phyloP scores from a whole-genome alignment of 2,329 filamentous ascomycete genomes.

The Fusarium sp. region DNA sequence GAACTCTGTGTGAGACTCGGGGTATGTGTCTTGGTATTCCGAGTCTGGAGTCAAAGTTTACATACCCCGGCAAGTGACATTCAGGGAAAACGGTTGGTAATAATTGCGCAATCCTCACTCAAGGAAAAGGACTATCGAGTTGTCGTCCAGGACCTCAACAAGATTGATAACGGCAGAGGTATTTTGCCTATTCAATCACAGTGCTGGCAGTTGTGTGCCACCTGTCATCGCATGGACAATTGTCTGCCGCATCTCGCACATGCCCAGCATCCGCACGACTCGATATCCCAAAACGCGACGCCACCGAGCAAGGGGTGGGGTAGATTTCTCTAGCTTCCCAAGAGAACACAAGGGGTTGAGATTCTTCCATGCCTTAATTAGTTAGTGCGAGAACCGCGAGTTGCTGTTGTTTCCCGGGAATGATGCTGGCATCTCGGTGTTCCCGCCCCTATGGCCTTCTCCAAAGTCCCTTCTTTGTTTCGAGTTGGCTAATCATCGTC shows the following conservation, averaged over 20 bases:
- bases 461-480: conserved; percentile 40
- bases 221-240: conserved; percentile 23
- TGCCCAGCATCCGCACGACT: conserved; percentile 27
- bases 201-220: conserved; percentile 38
- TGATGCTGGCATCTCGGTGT: conserved; percentile 46
- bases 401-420: conserved; percentile 41
- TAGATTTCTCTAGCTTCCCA: conserved; percentile 11
- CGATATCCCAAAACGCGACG: conserved; percentile 38
- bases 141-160: conserved; percentile 9
- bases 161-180: conserved; percentile 44
- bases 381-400: conserved; percentile 25
- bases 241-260: conserved; percentile 29
- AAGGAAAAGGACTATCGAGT: background rate
- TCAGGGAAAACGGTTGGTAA: background rate
- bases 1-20: conserved; percentile 28
- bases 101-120: conserved; percentile 3
- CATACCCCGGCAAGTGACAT: background rate
- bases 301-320: conserved; percentile 40
- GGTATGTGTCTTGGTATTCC: conserved; percentile 13
- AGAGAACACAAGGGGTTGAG: conserved; percentile 9
- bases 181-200: conserved; percentile 12
- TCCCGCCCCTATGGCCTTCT: conserved; percentile 38
- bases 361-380: conserved; percentile 23
- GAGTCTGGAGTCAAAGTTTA: background rate
- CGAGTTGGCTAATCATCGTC: conserved; percentile 35